phyloP scores from a whole-genome alignment of 2,329 filamentous ascomycete genomes.

The Aspergillus sp. region DNA sequence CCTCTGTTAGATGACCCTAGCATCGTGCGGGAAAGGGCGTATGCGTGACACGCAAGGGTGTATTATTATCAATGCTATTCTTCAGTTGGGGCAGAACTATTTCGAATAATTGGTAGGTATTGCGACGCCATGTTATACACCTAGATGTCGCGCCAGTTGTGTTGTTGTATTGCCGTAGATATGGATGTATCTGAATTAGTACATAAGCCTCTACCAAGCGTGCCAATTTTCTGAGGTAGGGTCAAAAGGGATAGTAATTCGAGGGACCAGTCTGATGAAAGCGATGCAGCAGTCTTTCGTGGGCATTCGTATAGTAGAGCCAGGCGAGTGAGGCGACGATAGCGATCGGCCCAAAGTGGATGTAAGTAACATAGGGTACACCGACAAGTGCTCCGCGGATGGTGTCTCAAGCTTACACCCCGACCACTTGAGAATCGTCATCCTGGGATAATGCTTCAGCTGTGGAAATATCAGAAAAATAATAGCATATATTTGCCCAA shows the following conservation, averaged over 20 bases:
- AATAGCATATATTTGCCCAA: background rate
- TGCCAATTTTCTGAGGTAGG: background rate
- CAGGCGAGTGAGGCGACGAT: background rate
- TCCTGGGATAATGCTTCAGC: background rate
- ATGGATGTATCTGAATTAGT: background rate
- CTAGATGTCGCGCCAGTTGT: background rate
- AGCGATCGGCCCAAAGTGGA: slow-evolving; percentile 3
- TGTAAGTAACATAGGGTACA: background rate
- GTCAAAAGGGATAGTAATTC: background rate
- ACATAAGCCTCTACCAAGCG: background rate
- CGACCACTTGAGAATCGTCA: background rate
- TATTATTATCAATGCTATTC: background rate
- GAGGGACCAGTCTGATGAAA: background rate
- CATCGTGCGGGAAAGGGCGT: background rate
- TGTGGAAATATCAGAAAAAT: background rate
- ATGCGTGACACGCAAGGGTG: background rate
- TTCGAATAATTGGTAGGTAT: background rate
- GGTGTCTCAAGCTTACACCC: background rate
- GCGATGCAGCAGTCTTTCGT: background rate
- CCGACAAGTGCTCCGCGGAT: background rate
- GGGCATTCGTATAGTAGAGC: background rate
- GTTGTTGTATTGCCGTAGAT: background rate
- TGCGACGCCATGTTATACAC: background rate
- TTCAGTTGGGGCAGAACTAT: background rate
- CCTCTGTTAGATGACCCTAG: background rate